phyloP scores from a whole-genome alignment of 2,329 filamentous ascomycete genomes.

The Colletotrichum neosansevieriae region DNA sequence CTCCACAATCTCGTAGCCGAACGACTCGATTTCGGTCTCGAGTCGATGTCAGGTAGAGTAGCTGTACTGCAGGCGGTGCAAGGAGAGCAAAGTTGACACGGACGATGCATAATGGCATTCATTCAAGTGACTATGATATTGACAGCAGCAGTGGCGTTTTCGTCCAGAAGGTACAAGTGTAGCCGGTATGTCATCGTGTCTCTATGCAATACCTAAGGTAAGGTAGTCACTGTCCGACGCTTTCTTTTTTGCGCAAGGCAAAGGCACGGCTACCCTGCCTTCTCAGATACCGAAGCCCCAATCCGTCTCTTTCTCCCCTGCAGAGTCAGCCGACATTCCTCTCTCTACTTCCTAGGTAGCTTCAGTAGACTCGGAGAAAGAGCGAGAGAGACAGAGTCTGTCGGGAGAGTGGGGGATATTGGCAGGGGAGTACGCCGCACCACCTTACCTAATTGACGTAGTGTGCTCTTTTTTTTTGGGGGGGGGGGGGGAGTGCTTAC shows the following conservation, averaged over 20 bases:
- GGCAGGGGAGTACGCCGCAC: conserved; percentile 27
- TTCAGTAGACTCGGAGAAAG: conserved; percentile 32
- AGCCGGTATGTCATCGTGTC: not conserved
- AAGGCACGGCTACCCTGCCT: not conserved
- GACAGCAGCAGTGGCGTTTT: too few species aligned
- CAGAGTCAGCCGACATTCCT: conserved; percentile 26
- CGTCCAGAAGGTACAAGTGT: too few species aligned
- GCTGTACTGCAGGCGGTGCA: conserved; percentile 2
- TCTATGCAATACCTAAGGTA: too few species aligned
- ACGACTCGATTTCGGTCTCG: conserved; percentile 13
- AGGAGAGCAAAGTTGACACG: not conserved
- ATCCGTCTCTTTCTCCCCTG: conserved; percentile 9
- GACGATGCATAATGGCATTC: not conserved
- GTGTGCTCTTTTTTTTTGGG: not conserved
- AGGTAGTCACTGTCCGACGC: not conserved
- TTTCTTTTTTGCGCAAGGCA: not conserved
- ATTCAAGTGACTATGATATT: not conserved
- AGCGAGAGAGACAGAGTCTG: conserved; percentile 10
- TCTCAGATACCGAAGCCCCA: not conserved
- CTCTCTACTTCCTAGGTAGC: not conserved
- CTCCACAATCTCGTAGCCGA: conserved; percentile 16
- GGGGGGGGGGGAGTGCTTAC: not conserved
- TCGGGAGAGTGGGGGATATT: conserved; percentile 33
- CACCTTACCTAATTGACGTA: conserved; percentile 34
- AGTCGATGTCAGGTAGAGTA: conserved; percentile 3